These are phyloP conservation scores for Wickerhamiella parazyma DNA, from an alignment of 805 yeast genomes.

Conservation along the genomic window DNA sequence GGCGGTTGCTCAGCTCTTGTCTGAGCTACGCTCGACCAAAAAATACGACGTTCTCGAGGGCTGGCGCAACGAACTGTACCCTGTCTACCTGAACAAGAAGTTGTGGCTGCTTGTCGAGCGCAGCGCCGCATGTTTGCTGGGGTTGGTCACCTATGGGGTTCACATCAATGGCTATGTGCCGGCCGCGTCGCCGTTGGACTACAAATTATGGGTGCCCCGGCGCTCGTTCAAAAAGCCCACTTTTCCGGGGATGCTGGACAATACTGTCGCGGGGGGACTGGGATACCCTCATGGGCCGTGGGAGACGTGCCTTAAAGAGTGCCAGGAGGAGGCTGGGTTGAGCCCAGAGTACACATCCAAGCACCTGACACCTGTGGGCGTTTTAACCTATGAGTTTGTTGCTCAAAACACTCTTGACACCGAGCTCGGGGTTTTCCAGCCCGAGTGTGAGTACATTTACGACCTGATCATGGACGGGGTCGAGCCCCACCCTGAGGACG, in stretches of 20 bases:
- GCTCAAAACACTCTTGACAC: slow-evolving; percentile 23
- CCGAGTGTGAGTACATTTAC: slow-evolving; percentile 73
- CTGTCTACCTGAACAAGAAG: slow-evolving; percentile 40
- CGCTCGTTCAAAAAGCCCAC: slow-evolving; percentile 70
- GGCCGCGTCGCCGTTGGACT: slow-evolving; percentile 24
- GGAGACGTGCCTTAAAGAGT: slow-evolving; percentile 76
- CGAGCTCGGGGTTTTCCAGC: slow-evolving; percentile 57
- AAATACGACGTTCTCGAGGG: slow-evolving; percentile 24
- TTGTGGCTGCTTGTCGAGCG: slow-evolving; percentile 69
- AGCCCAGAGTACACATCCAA: slow-evolving; percentile 34
- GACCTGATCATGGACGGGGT: slow-evolving; percentile 46
- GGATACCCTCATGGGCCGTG: slow-evolving; percentile 63
- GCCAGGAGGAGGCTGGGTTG: slow-evolving; percentile 86
- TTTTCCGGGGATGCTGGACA: slow-evolving; percentile 82
- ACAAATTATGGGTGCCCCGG: slow-evolving; percentile 65
- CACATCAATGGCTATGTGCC: slow-evolving; percentile 73
- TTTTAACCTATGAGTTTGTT: slow-evolving; percentile 41
- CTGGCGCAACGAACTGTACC: slow-evolving; percentile 81
- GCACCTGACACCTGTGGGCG: slow-evolving; percentile 43
- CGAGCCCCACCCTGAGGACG: slow-evolving; percentile 49
- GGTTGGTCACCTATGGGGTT: slow-evolving; percentile 81
- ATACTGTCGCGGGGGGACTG: slow-evolving; percentile 90
- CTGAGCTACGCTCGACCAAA: slow-evolving; percentile 16
- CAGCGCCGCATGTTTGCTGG: slow-evolving; percentile 65
- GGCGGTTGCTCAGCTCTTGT: slow-evolving; percentile 12